A percentile compares a stretch with the other conserved stretches of the same genome.
These are phyloP conservation scores for Phtheirospermum japonicum DNA, from an alignment of 257 asterid genomes.

Conservation along the genomic window DNA sequence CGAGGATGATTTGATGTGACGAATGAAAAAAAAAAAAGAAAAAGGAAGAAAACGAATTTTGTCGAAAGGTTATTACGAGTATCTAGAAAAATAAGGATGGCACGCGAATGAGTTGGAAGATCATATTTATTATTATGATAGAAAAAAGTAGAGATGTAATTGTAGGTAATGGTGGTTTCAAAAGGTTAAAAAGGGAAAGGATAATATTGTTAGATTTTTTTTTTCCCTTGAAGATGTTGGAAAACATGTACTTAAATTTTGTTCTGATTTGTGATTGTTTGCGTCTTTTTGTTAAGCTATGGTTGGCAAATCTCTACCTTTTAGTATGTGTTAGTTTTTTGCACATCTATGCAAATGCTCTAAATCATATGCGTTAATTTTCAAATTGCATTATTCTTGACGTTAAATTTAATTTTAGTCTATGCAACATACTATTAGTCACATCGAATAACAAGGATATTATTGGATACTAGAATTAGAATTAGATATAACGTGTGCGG, in stretches of 20 bases:
- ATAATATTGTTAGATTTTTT: background rate
- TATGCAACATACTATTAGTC: too few species aligned
- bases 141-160: constrained; percentile 32
- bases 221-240: background rate
- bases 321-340: background rate
- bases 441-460: too few species aligned
- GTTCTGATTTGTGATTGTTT: background rate
- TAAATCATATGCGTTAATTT: too few species aligned
- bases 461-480: too few species aligned
- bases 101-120: background rate
- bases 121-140: background rate
- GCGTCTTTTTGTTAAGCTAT: background rate
- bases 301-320: too few species aligned
- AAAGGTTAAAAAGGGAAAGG: background rate
- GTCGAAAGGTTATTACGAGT: too few species aligned
- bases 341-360: too few species aligned
- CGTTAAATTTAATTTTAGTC: too few species aligned
- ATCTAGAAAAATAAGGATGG: constrained; percentile 18
- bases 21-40: too few species aligned
- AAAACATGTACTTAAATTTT: constrained; percentile 22
- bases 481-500: background rate
- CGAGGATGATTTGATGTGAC: constrained; percentile 38
- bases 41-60: too few species aligned
- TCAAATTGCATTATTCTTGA: too few species aligned
- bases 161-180: constrained; percentile 6